A percentile compares a stretch with the other conserved stretches of the same genome.
These are phyloP conservation scores for Diospyros kaki DNA, from an alignment of 148 eudicot genomes.

Conservation along the genomic window DNA sequence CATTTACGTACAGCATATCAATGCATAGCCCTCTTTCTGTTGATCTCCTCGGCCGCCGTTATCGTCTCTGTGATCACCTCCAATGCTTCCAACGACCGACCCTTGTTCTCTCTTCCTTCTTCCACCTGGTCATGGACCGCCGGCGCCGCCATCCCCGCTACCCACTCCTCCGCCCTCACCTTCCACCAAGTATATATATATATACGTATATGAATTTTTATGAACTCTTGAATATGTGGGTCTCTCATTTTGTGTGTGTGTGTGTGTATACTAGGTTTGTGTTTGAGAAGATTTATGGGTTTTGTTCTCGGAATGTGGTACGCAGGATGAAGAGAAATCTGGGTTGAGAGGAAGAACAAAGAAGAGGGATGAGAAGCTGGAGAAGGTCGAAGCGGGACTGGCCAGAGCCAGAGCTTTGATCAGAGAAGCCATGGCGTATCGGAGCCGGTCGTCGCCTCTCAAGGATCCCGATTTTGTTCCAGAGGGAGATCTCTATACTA, in stretches of 20 bases:
- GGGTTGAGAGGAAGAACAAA: constrained; percentile 3
- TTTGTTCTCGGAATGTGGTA: not conserved
- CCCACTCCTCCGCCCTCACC: no score
- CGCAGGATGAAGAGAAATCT: not conserved
- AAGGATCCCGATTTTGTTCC: constrained; percentile 46
- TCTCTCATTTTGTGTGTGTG: not conserved
- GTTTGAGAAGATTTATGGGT: not conserved
- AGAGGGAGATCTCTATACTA: constrained; percentile 44
- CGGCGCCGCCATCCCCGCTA: no score
- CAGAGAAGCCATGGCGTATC: constrained; percentile 35
- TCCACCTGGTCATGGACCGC: not conserved
- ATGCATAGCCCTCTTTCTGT: not conserved
- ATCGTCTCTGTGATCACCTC: not conserved
- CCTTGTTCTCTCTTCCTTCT: constrained; percentile 1
- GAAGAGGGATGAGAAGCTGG: constrained; percentile 17
- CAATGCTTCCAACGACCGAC: constrained; percentile 3
- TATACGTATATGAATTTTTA: not conserved
- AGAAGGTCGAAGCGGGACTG: constrained; percentile 42
- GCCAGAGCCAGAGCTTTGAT: constrained; percentile 49
- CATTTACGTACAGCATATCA: not conserved
- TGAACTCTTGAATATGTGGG: no score
- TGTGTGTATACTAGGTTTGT: not conserved
- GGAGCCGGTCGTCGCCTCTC: constrained; percentile 18
- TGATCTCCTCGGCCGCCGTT: not conserved
- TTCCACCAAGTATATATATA: not conserved